Evolutionary conservation across 2,329 filamentous ascomycete species (phyloP).

Genomic region (Calycina herbarum): DNA sequence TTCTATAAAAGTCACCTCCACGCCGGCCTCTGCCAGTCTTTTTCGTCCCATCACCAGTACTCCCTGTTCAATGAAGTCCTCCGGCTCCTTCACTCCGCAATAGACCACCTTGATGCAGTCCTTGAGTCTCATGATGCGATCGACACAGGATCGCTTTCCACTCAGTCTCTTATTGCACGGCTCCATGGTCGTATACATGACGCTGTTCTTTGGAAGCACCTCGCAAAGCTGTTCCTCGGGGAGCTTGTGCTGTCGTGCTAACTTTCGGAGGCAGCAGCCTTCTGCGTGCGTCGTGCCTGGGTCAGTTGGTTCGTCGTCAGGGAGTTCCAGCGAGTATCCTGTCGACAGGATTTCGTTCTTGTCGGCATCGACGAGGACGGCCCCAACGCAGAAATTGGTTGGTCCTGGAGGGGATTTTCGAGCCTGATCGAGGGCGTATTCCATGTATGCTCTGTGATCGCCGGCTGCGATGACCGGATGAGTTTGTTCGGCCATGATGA

Average conservation of each 20-base stretch:
- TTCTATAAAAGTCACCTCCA: conserved; percentile 69
- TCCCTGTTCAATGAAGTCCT: conserved; percentile 84
- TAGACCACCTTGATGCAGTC: conserved; percentile 70
- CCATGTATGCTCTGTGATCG: no score
- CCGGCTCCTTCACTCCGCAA: conserved; percentile 84
- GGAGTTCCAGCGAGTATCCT: no score
- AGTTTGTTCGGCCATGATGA: no score
- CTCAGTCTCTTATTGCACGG: conserved; percentile 74
- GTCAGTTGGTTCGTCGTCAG: conserved; percentile 58
- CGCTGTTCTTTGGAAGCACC: conserved; percentile 52
- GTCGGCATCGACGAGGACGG: no score
- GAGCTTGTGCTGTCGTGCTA: conserved; percentile 49
- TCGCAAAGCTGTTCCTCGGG: conserved; percentile 55
- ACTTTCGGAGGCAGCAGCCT: conserved; percentile 84
- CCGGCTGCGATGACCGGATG: no score
- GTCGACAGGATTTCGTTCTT: no score
- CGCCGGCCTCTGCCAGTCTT: conserved; percentile 69
- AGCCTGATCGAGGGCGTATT: no score
- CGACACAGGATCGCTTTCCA: conserved; percentile 74
- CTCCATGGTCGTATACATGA: conserved; percentile 91
- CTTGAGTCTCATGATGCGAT: conserved; percentile 67
- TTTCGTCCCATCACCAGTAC: conserved; percentile 56
- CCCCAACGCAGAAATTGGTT: no score
- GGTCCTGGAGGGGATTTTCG: no score
- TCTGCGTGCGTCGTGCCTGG: conserved; percentile 69